These are phyloP conservation scores for Talaromyces sp. DNA, from an alignment of 2,329 filamentous ascomycete genomes.

Conservation along the genomic window DNA sequence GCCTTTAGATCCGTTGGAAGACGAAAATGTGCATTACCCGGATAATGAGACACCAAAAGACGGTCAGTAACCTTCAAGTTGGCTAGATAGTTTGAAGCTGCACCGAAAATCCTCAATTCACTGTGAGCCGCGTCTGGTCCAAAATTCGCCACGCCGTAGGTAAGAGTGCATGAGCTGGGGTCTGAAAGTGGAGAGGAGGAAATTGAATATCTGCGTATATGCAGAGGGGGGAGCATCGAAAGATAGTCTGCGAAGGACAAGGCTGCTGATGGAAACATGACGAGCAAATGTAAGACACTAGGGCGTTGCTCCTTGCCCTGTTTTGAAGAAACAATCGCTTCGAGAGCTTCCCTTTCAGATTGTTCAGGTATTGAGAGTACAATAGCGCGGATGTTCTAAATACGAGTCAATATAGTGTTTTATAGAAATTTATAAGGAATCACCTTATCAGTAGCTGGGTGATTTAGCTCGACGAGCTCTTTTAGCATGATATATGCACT, in stretches of 20 bases:
- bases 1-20: slow-evolving; percentile 24
- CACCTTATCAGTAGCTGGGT: not conserved
- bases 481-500: not conserved
- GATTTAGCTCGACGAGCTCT: not conserved
- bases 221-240: not conserved
- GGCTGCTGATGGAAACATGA: not conserved
- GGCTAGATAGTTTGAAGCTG: not conserved
- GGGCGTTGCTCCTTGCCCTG: not conserved
- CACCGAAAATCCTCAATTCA: not conserved
- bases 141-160: not conserved
- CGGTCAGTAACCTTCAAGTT: slow-evolving; percentile 25
- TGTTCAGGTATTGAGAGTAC: not conserved
- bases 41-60: slow-evolving; percentile 29
- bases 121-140: not conserved
- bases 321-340: not conserved
- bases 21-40: slow-evolving; percentile 31
- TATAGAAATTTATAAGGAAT: not conserved
- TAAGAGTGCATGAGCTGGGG: not conserved
- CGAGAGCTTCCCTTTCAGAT: not conserved
- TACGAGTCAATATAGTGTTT: not conserved
- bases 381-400: not conserved
- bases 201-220: not conserved
- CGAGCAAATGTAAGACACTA: not conserved
- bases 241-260: not conserved
- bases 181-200: not conserved